phyloP scores from a whole-genome alignment of 2,329 filamentous ascomycete genomes.

The Aureobasidium sp. region DNA sequence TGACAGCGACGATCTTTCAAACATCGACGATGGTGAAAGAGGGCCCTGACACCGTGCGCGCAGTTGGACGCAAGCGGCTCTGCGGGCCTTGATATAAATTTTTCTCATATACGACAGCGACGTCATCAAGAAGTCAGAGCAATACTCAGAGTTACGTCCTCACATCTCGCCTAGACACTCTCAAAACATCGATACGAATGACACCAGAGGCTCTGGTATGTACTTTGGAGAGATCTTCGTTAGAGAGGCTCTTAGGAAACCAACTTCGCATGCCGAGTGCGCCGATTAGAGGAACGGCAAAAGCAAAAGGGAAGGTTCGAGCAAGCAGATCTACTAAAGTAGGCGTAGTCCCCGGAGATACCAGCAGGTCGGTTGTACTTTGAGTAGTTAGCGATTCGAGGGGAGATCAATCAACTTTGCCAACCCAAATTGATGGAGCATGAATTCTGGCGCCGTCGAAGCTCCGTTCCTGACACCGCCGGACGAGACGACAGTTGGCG shows the following conservation, averaged over 20 bases:
- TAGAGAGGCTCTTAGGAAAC: not conserved
- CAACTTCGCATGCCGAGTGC: not conserved
- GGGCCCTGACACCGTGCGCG: not conserved
- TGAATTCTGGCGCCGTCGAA: not conserved
- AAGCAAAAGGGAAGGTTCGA: not conserved
- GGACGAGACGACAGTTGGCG: not conserved
- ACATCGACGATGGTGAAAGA: constrained; percentile 1
- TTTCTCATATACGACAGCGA: not conserved
- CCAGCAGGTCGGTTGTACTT: constrained; percentile 1
- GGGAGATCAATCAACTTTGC: not conserved
- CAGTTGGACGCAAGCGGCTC: constrained; percentile 3
- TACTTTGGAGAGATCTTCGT: no score
- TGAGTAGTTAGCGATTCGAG: not conserved
- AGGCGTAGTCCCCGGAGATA: not conserved
- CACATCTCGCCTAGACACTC: not conserved
- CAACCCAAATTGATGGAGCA: not conserved
- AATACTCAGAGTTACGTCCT: not conserved
- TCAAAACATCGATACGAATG: no score
- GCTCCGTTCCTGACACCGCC: not conserved
- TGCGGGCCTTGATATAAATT: not conserved
- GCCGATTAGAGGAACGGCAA: not conserved
- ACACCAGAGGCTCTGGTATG: not conserved
- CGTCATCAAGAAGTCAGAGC: not conserved
- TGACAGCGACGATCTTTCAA: constrained; percentile 4
- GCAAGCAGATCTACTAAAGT: not conserved